These are phyloP conservation scores for Chlamydomonas applanata DNA, from an alignment of 139 green algal genomes.

Conservation along the genomic window DNA sequence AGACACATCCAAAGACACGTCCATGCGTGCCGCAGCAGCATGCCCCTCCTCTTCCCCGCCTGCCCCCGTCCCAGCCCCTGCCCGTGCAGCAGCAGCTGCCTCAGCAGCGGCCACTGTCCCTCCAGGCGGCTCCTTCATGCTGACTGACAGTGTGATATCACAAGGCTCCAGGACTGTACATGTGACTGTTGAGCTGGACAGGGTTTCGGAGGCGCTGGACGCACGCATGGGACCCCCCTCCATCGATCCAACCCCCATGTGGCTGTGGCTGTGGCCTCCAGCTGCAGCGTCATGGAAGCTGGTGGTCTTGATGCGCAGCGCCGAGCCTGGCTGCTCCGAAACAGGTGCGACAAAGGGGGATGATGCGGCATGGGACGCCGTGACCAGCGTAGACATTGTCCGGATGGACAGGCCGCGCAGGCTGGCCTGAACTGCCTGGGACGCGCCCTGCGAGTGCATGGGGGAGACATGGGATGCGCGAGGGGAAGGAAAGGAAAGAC, in stretches of 20 bases:
- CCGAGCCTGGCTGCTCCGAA: no score
- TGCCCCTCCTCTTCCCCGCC: neutral
- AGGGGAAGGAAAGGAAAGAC: neutral
- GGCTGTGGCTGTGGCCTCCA: no score
- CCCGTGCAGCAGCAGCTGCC: constrained; percentile 4
- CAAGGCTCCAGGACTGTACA: constrained; percentile 41
- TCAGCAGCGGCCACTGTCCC: neutral
- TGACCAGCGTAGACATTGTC: constrained; percentile 12
- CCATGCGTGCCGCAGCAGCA: neutral
- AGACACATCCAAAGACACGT: constrained; percentile 52
- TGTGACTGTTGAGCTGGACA: constrained; percentile 6
- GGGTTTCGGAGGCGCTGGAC: neutral
- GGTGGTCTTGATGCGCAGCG: neutral
- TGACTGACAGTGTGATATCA: constrained; percentile 19
- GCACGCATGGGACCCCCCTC: neutral
- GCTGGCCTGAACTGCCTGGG: no score
- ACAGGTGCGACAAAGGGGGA: no score
- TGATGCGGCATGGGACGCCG: no score
- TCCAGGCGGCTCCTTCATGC: neutral
- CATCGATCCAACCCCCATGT: no score
- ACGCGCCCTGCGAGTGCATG: neutral
- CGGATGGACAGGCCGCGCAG: constrained; percentile 12
- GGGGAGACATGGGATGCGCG: no score
- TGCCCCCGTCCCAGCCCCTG: neutral
- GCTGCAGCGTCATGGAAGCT: no score